Evolutionary conservation across 169 alveolate genomes (phyloP), one percentile per base, ranked within the genome.

Genomic region (Cryptosporidium sp.): DNA sequence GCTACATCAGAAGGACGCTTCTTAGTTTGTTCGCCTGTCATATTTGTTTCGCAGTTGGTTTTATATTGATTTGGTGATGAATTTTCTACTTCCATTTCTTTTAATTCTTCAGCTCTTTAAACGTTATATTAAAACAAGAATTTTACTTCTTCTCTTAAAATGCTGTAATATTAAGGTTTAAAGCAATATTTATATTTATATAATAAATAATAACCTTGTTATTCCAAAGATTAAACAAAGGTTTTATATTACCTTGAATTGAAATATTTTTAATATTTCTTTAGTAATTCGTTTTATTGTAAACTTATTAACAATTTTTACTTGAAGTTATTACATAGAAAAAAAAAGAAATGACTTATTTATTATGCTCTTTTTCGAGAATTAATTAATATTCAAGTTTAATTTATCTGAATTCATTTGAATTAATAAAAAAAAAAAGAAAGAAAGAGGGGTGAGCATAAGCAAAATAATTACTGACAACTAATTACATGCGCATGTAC

Each of bases 1-100:
- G 84, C n/a, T 62, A 65, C 89, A 23, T 80, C 89, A 31, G 89
- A 80, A n/a, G 89, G 89, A 45, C 89, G 89, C 35, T 80, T 80
- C 21, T 80, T 80, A 33, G 68, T 21, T 21, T 80, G 89, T 4
- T 65, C 89, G 26, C 44, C 35, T 10, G 61, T 23, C 23, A 31
- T 45, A 42, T 31, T 48, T 61, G 65, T 14, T n/a, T 12, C 45
- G 7, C 23, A 18, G 5, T 45, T 65, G 21, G 89, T 18, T 29
- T 33, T 44, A 73, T 33, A 73, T 62, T 80, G 89, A 80, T 80
- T 80, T 80, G 73, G 80, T 10, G 89, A 80, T 58, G 89, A 42
- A 58, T 80, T 80, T 45, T 80, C 89, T 6, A 80, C 53, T 44
- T 80, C 58, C 89, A 80, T 80, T 61, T 62, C 52, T 80, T 37